phyloP scores from a whole-genome alignment of 106 monocot genomes.

The Allium fistulosum region DNA sequence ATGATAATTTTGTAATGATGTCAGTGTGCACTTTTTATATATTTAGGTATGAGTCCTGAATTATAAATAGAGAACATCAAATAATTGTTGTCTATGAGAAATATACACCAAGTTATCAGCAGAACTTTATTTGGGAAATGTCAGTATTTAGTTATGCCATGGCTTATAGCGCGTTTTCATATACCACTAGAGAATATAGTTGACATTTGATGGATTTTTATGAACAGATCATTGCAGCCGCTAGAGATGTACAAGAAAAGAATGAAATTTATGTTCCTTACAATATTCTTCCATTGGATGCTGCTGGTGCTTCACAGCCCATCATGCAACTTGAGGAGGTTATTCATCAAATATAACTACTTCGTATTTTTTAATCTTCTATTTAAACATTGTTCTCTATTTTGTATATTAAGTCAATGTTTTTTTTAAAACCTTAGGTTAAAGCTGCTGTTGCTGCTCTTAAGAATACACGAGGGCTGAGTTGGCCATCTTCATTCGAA shows the following conservation, averaged over 20 bases:
- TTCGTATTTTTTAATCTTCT: neutral
- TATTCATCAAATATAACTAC: neutral
- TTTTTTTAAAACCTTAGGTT: conserved; percentile 26
- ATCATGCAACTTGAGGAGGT: conserved; percentile 99
- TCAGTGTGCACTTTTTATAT: neutral
- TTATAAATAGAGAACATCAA: too few relatives aligned
- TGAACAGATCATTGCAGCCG: conserved; percentile 77
- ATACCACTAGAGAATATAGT: neutral
- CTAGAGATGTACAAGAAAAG: conserved; percentile 95
- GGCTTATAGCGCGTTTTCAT: too few relatives aligned
- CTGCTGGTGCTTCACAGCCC: conserved; percentile 90
- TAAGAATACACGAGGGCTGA: conserved; percentile 60
- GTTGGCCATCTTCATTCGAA: conserved; percentile 79
- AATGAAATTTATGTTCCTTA: conserved; percentile 87
- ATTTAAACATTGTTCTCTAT: neutral
- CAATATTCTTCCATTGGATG: conserved; percentile 95
- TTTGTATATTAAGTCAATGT: too few relatives aligned
- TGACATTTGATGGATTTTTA: neutral
- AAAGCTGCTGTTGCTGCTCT: conserved; percentile 91
- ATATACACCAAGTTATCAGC: too few relatives aligned
- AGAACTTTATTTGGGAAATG: too few relatives aligned
- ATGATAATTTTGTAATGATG: neutral
- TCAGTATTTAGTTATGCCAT: too few relatives aligned
- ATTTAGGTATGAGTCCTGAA: neutral
- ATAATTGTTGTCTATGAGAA: too few relatives aligned